Base-by-base conservation (phyloP, 371 early-diverging fungal species). In the Blakeslea trispora region DNA sequence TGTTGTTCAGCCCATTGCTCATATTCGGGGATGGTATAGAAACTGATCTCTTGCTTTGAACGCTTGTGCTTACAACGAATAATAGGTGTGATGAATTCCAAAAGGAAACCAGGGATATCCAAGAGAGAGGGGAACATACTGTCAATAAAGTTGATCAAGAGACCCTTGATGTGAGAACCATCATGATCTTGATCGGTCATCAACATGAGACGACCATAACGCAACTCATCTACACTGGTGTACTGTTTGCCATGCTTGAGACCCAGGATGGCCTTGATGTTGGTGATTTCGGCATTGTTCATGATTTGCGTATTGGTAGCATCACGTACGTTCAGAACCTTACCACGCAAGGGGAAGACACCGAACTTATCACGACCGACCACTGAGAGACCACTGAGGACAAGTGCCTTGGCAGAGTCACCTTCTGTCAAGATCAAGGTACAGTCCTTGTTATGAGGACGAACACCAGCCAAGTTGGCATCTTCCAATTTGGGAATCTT, bases 111-210 rank as follows among this genome's bases (percentile, higher is more conserved):
- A 9, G 93, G 90, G 23, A 99, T 86, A 69, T 92, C 89, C 55
- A 99, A 77, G 40, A 99, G 77, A 1, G 92, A 91, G 1, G 99
- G 99, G 78, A 92, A 99, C 79, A 95, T 96, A 58, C 94, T 88
- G 71, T 99, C 99, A 24, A 99, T 81, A 55, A 99, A 94, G 73
- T 99, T 99, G 72, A 99, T 96, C 24, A 99, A 83, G 7, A 99
- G 84, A 35, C 99, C 99, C 74, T 99, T 99, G 73, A 99, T 99
- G 67, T 99, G 99, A 14, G 96, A 93, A 22, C 99, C 99, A 74
- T 99, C 99, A 61, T 97, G 93, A 85, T 99, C 99, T 86, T 99
- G 99, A 91, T 99, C 99, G 1, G 99, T 95, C 99, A 99, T 99
- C 55, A 99, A 96, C 94, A 99, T 99, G 14, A 99, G 68, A 61